Evolutionary conservation across 169 alveolate genomes (phyloP), one percentile per base, ranked within the genome.

Genomic region (Cryptosporidium felis): DNA sequence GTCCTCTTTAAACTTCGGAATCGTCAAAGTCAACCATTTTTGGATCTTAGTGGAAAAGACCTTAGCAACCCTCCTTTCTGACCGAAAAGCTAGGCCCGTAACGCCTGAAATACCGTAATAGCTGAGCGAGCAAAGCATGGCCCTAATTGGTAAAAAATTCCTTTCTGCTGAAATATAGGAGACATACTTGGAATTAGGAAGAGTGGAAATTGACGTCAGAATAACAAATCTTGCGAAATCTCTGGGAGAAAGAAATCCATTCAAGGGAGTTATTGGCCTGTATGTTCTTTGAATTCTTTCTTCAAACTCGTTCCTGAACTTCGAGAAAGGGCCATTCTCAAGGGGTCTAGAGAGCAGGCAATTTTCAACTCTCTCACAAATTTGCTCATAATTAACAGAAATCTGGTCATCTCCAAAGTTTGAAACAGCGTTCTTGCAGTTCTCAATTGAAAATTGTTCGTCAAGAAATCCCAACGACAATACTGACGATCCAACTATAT

Each of bases 191-290:
- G 26, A 30, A 26, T 56, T 56, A 5, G 42, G 63, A 56, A 56
- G 26, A 23, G 9, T 56, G 1, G 63, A 56, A n/a, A 56, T 56
- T 9, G 63, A 5, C 32, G 44, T 56, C 32, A 56, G 32, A 30
- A 56, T 4, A n/a, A 26, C 63, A 56, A 56, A 56, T 8, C 63
- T 56, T 56, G 63, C 63, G 32, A 56, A 56, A n/a, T 38, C 41
- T 10, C 32, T 56, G 32, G 63, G 63, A 8, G 26, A 18, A 10
- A 56, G 32, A 56, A 56, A 21, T 1, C 63, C 44, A 8, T 56
- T 26, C 8, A 56, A 0, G 26, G 63, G 63, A 9, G 26, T 28
- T n/a, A 56, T 56, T 1, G 32, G 32, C n/a, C 38, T 26, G 42
- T 56, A 56, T 26, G 63, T 28, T 56, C 63, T 56, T n/a, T 56